These are phyloP conservation scores for Arabidopsis lyrata DNA, from an alignment of 441 rosid species.

Conservation along the genomic window DNA sequence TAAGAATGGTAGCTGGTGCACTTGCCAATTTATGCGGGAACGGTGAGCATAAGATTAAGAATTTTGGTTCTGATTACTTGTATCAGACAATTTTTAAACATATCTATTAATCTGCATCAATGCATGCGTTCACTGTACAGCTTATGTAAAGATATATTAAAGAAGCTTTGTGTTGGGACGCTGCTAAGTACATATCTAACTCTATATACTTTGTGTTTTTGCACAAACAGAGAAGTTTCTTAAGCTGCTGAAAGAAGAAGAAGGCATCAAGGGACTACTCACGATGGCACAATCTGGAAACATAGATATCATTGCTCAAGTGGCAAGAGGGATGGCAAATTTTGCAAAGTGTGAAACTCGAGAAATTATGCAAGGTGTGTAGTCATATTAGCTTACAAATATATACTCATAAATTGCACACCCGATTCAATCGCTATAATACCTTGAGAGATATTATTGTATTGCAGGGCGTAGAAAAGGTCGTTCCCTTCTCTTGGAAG, in stretches of 20 bases:
- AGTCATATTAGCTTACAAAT: slow-evolving; percentile 16
- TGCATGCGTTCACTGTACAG: slow-evolving; percentile 22
- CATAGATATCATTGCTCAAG: slow-evolving; percentile 81
- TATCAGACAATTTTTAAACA: background rate
- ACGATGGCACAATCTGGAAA: slow-evolving; percentile 65
- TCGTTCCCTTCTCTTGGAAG: slow-evolving; percentile 77
- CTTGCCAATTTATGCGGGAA: slow-evolving; percentile 92
- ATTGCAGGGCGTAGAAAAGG: slow-evolving; percentile 76
- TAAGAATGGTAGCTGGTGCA: slow-evolving; percentile 96
- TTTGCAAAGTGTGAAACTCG: slow-evolving; percentile 97
- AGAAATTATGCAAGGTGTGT: slow-evolving; percentile 73
- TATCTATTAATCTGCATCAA: slow-evolving; percentile 14
- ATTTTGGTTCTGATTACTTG: slow-evolving; percentile 2
- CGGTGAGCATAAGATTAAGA: slow-evolving; percentile 54
- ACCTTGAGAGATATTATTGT: slow-evolving; percentile 24
- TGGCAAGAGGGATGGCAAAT: slow-evolving; percentile 95
- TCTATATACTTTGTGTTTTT: slow-evolving; percentile 24
- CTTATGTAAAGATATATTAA: background rate
- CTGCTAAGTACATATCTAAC: slow-evolving; percentile 15
- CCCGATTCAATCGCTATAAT: slow-evolving; percentile 17
- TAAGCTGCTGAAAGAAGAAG: slow-evolving; percentile 75
- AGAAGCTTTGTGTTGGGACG: slow-evolving; percentile 25
- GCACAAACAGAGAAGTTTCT: slow-evolving; percentile 68
- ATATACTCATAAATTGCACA: slow-evolving; percentile 2
- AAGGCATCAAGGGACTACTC: slow-evolving; percentile 77